Percentiles rank a stretch among this genome's conserved stretches.
Conservation (phyloP, 2,329 filamentous ascomycete genomes). For the Colletotrichum falcatum region DNA sequence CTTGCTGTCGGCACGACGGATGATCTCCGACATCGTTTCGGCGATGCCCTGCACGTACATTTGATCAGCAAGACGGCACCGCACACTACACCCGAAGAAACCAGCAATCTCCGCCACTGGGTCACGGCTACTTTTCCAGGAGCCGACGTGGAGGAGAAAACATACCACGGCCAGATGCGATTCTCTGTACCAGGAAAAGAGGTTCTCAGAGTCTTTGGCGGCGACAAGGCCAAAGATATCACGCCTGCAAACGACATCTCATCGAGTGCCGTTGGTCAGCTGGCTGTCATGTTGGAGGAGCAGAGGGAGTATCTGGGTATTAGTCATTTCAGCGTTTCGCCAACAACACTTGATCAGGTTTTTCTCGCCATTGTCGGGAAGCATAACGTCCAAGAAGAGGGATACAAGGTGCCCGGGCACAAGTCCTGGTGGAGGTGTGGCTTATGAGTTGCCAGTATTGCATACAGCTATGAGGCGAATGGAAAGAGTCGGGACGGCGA, state of each 20-base stretch:
- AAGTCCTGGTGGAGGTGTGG: conserved; percentile 39
- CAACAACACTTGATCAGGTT: conserved; percentile 90
- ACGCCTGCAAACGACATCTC: conserved; percentile 47
- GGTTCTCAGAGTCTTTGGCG: conserved; percentile 44
- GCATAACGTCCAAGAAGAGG: conserved; percentile 83
- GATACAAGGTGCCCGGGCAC: conserved; percentile 56
- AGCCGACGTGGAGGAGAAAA: conserved; percentile 77
- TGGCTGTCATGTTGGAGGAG: conserved; percentile 81
- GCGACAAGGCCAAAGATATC: conserved; percentile 42
- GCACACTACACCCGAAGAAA: conserved; percentile 76
- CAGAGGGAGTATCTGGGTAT: conserved; percentile 76
- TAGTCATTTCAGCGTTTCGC: conserved; percentile 87
- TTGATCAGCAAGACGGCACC: conserved; percentile 82
- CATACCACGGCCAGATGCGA: conserved; percentile 87
- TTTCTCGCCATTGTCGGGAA: conserved; percentile 87
- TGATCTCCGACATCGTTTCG: conserved; percentile 78
- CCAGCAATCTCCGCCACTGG: conserved; percentile 75
- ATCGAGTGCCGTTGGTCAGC: conserved; percentile 70
- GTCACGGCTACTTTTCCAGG: conserved; percentile 70
- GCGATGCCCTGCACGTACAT: conserved; percentile 84
- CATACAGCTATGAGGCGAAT: neutral
- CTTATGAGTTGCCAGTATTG: neutral
- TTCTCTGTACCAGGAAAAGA: conserved; percentile 76
- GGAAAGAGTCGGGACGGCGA: neutral
- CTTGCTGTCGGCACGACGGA: conserved; percentile 84